Conservation (phyloP, 768 basidiomycete genomes). For the Hygrocybe punicea region DNA sequence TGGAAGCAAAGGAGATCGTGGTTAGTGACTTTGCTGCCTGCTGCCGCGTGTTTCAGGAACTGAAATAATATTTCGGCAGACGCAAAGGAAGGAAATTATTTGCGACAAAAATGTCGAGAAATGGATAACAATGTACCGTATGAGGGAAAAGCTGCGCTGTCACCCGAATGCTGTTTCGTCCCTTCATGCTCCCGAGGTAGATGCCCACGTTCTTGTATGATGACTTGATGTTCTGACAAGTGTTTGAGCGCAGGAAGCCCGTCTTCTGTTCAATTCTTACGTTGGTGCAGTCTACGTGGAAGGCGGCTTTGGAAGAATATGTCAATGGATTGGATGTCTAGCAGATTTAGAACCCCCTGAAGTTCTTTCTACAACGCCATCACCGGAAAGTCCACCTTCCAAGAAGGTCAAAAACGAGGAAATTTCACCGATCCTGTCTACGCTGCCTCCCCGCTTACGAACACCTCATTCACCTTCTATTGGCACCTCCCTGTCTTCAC, state of each 20-base stretch:
- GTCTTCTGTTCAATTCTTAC: slow-evolving; percentile 60
- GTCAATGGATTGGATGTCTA: slow-evolving; percentile 53
- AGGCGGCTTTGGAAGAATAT: slow-evolving; percentile 49
- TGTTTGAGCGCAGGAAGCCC: slow-evolving; percentile 46
- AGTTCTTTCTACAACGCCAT: background rate
- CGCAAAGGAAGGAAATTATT: slow-evolving; percentile 35
- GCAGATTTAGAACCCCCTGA: slow-evolving; percentile 26
- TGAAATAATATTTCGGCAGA: slow-evolving; percentile 14
- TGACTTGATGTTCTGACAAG: slow-evolving; percentile 11
- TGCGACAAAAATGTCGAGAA: slow-evolving; percentile 42
- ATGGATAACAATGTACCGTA: slow-evolving; percentile 48
- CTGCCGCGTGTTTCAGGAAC: background rate
- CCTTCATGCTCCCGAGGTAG: slow-evolving; percentile 43
- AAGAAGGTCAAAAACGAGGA: slow-evolving; percentile 45
- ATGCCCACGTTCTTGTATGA: slow-evolving; percentile 15
- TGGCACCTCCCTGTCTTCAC: slow-evolving; percentile 29
- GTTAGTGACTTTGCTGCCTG: slow-evolving; percentile 36
- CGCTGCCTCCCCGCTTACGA: background rate
- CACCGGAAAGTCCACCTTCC: slow-evolving; percentile 28
- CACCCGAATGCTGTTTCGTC: slow-evolving; percentile 35
- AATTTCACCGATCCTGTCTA: slow-evolving; percentile 17
- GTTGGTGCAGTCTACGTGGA: slow-evolving; percentile 61
- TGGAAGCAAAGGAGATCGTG: slow-evolving; percentile 47
- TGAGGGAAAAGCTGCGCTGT: slow-evolving; percentile 50
- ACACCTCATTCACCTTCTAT: slow-evolving; percentile 23